Evolutionary conservation across 169 alveolate species (phyloP).

Genomic region (Pseudocohnilembus persalinus): DNA sequence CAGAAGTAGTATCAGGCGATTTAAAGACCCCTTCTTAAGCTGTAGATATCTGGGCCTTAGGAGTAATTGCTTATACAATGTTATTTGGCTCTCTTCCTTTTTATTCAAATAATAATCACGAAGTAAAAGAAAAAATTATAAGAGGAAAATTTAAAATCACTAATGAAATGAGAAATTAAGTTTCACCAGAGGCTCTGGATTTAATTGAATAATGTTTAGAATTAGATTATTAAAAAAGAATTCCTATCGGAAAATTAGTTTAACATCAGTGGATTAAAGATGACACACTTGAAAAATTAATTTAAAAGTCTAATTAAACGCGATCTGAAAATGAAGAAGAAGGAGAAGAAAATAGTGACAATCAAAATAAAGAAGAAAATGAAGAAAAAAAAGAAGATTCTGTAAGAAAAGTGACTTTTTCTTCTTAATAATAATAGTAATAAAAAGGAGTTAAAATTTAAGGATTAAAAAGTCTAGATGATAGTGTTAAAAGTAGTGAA

Average conservation of each 20-base stretch:
- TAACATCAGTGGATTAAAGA: neutral
- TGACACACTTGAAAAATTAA: neutral
- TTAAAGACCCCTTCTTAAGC: slow-evolving; percentile 40
- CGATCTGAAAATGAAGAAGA: neutral
- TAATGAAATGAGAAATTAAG: slow-evolving; percentile 6
- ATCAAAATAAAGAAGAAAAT: neutral
- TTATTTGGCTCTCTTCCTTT: slow-evolving; percentile 51
- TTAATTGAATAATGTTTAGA: neutral
- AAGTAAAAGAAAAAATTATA: slow-evolving; percentile 32
- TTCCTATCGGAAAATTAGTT: neutral
- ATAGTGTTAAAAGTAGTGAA: neutral
- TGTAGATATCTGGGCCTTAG: slow-evolving; percentile 59
- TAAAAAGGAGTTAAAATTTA: neutral
- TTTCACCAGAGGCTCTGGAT: neutral
- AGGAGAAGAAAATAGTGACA: neutral
- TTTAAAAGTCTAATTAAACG: neutral
- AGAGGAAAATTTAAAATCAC: slow-evolving; percentile 34
- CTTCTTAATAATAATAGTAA: too few relatives aligned
- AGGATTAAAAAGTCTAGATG: too few relatives aligned
- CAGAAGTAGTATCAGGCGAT: slow-evolving; percentile 50
- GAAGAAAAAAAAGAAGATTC: neutral
- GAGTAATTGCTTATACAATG: slow-evolving; percentile 50
- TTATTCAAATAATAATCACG: slow-evolving; percentile 32
- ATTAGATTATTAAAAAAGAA: neutral
- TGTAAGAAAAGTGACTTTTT: neutral